Conservation (phyloP, 2,329 filamentous ascomycete species). For the Nannizziopsis barbatae region DNA sequence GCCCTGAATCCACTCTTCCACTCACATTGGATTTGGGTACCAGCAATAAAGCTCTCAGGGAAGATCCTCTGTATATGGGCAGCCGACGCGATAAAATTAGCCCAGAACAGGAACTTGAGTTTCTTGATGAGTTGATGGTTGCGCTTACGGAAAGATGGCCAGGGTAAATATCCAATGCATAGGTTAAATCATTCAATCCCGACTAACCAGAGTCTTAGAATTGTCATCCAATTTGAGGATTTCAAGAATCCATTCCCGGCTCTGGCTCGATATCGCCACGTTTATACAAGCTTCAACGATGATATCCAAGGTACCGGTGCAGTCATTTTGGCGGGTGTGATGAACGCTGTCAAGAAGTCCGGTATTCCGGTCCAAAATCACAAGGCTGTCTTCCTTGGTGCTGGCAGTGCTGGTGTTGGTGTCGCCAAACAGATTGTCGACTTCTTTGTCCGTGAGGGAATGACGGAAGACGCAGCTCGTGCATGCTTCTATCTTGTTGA, state of each 20-base stretch:
- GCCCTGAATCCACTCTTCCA: slow-evolving; percentile 58
- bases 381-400: slow-evolving; percentile 89
- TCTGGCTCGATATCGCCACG: slow-evolving; percentile 75
- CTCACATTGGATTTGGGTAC: slow-evolving; percentile 54
- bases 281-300: slow-evolving; percentile 95
- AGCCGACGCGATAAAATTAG: slow-evolving; percentile 72
- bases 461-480: slow-evolving; percentile 75
- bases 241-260: slow-evolving; percentile 97
- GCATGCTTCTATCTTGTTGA: slow-evolving; percentile 96
- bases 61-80: slow-evolving; percentile 87
- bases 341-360: slow-evolving; percentile 68
- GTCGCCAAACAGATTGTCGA: slow-evolving; percentile 96
- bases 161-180: slow-evolving; percentile 35
- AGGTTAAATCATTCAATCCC: slow-evolving; percentile 39
- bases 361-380: slow-evolving; percentile 80
- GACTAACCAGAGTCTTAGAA: slow-evolving; percentile 32
- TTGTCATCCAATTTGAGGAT: slow-evolving; percentile 88
- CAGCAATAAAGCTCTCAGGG: slow-evolving; percentile 50
- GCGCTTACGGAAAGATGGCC: slow-evolving; percentile 70
- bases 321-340: slow-evolving; percentile 76
- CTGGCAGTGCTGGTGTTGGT: slow-evolving; percentile 88
- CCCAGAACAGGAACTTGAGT: slow-evolving; percentile 68
- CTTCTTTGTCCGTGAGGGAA: slow-evolving; percentile 85
- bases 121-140: slow-evolving; percentile 95
- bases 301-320: slow-evolving; percentile 96